Evolutionary conservation across 2,329 filamentous ascomycete species (phyloP), one percentile per base, ranked within the genome.

Genomic region (Pseudogymnoascus sp.): DNA sequence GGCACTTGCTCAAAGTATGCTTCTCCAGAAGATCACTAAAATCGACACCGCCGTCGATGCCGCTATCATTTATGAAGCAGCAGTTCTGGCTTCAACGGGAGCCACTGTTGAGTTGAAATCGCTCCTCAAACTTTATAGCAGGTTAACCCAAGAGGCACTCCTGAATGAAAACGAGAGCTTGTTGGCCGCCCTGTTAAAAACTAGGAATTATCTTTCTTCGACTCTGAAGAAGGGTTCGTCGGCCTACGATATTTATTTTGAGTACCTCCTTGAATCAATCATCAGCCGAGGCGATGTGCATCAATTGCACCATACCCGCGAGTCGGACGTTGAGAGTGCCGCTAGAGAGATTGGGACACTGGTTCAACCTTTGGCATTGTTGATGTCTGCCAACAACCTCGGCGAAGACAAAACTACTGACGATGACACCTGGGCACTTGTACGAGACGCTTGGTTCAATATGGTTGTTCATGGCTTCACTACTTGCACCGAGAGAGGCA

Each of bases 381-480:
- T 99, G 62, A 89, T 96, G 75, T 88, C 91, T 7, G 80, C 79
- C 34, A 84, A 87, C 67, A 81, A 87, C 64, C 76, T 87, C 45
- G 67, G 79, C 78, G 21, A 78, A 76, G 36, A 74, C 66, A 64
- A 73, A 31, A 69, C 79, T 8, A 84, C 89, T 62, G 89, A 93
- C 62, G 87, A 93, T 65, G 85, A 86, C 6, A 83, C 90, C 66
- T 61, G 36, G 39, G 84, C 85, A 25, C 78, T 96, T 64, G 84
- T 95, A 69, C 87, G 93, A 62, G 93, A 99, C 79, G 91, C 92
- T 4, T 99, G 95, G 95, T 98, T 97, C 78, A 99, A 99, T 72
- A 92, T 98, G 67, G 90, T 93, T 21, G 90, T 96, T 0, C 95
- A 99, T 74, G 95, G 93, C 4, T 96, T 98, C 73, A 88, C 87